phyloP scores from a whole-genome alignment of 805 yeast genomes.

The Nakazawaea peltata region DNA sequence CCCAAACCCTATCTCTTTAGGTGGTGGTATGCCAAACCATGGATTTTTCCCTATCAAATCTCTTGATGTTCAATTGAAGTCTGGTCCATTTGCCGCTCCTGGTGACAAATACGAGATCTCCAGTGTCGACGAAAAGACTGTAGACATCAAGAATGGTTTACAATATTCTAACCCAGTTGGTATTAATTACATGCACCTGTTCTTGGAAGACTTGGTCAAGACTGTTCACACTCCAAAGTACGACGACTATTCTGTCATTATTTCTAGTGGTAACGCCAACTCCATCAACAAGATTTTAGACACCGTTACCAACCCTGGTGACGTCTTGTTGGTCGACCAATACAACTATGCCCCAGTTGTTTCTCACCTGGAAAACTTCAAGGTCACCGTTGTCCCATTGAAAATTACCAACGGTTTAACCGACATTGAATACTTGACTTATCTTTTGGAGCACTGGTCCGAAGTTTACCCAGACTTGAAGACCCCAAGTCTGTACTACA shows the following conservation, averaged over 20 bases:
- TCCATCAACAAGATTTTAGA: conserved; percentile 46
- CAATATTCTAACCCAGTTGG: conserved; percentile 8
- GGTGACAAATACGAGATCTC: background rate
- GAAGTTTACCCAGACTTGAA: conserved; percentile 30
- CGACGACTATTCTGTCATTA: conserved; percentile 36
- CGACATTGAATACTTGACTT: conserved; percentile 40
- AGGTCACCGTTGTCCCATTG: conserved; percentile 39
- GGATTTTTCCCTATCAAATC: conserved; percentile 54
- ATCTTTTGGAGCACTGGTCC: conserved; percentile 44
- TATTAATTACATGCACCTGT: conserved; percentile 18
- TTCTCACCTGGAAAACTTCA: conserved; percentile 30
- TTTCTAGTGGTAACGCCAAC: conserved; percentile 49
- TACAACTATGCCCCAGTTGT: conserved; percentile 48
- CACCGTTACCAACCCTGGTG: conserved; percentile 38
- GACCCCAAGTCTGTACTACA: conserved; percentile 44
- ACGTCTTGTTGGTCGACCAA: conserved; percentile 45
- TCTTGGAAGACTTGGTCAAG: conserved; percentile 30
- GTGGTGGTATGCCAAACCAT: conserved; percentile 54
- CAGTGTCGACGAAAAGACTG: conserved; percentile 1
- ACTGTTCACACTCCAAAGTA: conserved; percentile 37
- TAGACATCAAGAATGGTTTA: conserved; percentile 9
- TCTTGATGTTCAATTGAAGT: conserved; percentile 37
- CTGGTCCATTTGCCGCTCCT: conserved; percentile 31
- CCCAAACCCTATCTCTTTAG: conserved; percentile 40
- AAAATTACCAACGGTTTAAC: conserved; percentile 23